Evolutionary conservation across 2,329 filamentous ascomycete genomes (phyloP).

Genomic region (Colletotrichum ledebouriae): DNA sequence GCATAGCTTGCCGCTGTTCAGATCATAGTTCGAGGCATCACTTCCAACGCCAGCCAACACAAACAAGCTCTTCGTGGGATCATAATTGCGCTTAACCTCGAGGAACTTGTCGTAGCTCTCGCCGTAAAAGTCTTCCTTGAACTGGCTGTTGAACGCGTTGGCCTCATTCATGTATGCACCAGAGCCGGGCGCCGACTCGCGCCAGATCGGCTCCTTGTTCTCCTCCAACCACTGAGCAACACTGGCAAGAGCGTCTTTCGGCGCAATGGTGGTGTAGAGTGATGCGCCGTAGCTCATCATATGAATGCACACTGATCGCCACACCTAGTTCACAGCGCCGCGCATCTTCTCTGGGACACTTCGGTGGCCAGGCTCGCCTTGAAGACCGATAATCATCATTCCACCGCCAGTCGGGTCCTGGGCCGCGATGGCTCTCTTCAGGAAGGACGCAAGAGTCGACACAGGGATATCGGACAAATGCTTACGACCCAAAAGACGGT

Average conservation of each 20-base stretch:
- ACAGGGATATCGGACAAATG: slow-evolving; percentile 34
- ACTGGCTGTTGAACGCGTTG: slow-evolving; percentile 49
- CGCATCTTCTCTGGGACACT: slow-evolving; percentile 29
- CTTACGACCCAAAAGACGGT: slow-evolving; percentile 40
- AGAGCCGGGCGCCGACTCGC: slow-evolving; percentile 45
- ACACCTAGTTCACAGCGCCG: slow-evolving; percentile 58
- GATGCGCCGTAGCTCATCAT: slow-evolving; percentile 46
- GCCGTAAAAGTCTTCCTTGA: slow-evolving; percentile 49
- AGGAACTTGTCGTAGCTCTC: slow-evolving; percentile 46
- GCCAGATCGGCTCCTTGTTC: slow-evolving; percentile 48
- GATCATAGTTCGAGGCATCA: slow-evolving; percentile 44
- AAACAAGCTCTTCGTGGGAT: slow-evolving; percentile 44
- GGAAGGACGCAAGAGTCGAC: slow-evolving; percentile 25
- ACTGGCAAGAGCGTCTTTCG: slow-evolving; percentile 48
- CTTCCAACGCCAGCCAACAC: slow-evolving; percentile 8
- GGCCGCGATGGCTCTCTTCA: slow-evolving; percentile 15
- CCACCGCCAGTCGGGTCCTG: slow-evolving; percentile 6
- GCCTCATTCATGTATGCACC: slow-evolving; percentile 51
- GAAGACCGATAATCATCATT: slow-evolving; percentile 40
- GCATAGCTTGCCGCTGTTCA: slow-evolving; percentile 37
- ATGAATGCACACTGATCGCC: slow-evolving; percentile 56
- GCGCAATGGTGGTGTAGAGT: slow-evolving; percentile 4
- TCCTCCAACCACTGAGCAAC: slow-evolving; percentile 42
- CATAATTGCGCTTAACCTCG: slow-evolving; percentile 49
- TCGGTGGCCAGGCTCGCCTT: slow-evolving; percentile 35